phyloP scores from a whole-genome alignment of 371 early-diverging fungal genomes.

The Sanchytrium tribonematis region DNA sequence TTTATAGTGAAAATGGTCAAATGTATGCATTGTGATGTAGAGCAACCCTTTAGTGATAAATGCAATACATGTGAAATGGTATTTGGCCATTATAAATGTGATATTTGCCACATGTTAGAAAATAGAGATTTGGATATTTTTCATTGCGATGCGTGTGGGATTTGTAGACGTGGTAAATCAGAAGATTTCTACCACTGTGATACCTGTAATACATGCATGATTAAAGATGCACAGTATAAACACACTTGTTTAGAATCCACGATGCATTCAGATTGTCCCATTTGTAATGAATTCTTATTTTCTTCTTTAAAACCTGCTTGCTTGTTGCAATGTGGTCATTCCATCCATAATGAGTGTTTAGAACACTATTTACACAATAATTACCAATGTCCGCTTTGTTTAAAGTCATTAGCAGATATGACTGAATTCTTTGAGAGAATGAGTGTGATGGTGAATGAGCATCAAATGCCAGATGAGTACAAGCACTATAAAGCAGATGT shows the following conservation, averaged over 20 bases:
- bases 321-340: slow-evolving; percentile 51
- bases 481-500: slow-evolving; percentile 20
- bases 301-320: slow-evolving; percentile 15
- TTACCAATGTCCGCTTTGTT: slow-evolving; percentile 87
- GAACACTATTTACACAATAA: slow-evolving; percentile 48
- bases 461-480: slow-evolving; percentile 74
- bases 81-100: slow-evolving; percentile 61
- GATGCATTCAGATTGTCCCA: slow-evolving; percentile 73
- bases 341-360: slow-evolving; percentile 68
- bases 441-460: slow-evolving; percentile 43
- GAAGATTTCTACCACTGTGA: slow-evolving; percentile 75
- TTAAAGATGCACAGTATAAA: slow-evolving; percentile 29
- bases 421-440: slow-evolving; percentile 45
- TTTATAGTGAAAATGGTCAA: slow-evolving; percentile 45
- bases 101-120: slow-evolving; percentile 75
- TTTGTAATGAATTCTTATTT: slow-evolving; percentile 88
- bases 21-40: slow-evolving; percentile 57
- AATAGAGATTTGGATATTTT: slow-evolving; percentile 56
- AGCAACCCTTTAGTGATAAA: slow-evolving; percentile 44
- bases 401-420: slow-evolving; percentile 69
- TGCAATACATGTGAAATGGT: slow-evolving; percentile 37
- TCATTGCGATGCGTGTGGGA: slow-evolving; percentile 72
- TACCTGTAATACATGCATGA: slow-evolving; percentile 76
- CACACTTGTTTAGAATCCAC: slow-evolving; percentile 83
- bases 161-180: slow-evolving; percentile 62